Evolutionary conservation across 208 protist genomes (phyloP), one percentile per base, ranked within the genome.

Genomic region (Acanthamoeba culbertsoni): DNA sequence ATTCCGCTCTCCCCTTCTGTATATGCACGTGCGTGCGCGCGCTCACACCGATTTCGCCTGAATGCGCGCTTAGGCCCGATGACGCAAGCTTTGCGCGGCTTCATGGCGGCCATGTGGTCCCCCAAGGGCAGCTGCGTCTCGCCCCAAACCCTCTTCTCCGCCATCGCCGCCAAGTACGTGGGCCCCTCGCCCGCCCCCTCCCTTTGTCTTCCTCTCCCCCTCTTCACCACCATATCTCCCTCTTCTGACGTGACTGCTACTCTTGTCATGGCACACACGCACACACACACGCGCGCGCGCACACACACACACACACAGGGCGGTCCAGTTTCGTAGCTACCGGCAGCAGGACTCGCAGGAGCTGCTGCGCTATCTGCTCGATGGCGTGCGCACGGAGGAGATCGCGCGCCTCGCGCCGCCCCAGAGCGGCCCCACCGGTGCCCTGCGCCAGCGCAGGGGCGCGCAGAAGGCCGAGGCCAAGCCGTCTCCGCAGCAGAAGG

Each of bases 301-400:
- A 23, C 23, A 63, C 23, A 63, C 55, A 63, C 23, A 63, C 26
- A 8, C 5, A 28, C 8, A 0, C 35, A 93, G 93, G 33, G 71
- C 94, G 71, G 73, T 86, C 16, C 93, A 86, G 51, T 95, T 95
- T 33, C 51, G 93, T 48, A 86, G 94, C 68, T 94, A 93, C 35
- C 89, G 84, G 65, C 94, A 95, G 73, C 94, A 95, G 37, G 94
- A 95, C 86, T 46, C 93, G 40, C 94, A 95, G 42, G 94, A 95
- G 68, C 46, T 95, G 84, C 31, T 95, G 31, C 62, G 93, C n/a
- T 92, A 93, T 53, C 40, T 95, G 37, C 86, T 95, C 6, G 94
- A 95, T 71, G 93, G 92, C 26, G 63, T 95, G 28, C 89, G 84
- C 23, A 89, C 94, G 23, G 94, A 95, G n/a, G 94, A 95, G 75